Evolutionary conservation across 768 basidiomycete genomes (phyloP).

Genomic region (Ramaria sp.): DNA sequence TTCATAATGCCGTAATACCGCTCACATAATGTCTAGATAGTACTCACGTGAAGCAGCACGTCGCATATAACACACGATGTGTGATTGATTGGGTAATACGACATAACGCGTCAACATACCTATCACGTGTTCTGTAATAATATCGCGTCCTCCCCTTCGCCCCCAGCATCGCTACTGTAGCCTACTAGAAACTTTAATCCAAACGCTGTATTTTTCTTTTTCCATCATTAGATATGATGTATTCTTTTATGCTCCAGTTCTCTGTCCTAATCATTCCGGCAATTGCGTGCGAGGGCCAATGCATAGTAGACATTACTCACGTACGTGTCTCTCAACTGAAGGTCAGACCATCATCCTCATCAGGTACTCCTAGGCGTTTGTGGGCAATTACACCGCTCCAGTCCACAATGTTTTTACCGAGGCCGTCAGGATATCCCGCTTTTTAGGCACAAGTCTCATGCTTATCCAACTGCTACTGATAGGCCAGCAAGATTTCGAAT

Average conservation of each 20-base stretch:
- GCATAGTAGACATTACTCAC: slow-evolving; percentile 46
- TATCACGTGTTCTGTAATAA: no score
- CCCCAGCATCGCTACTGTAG: no score
- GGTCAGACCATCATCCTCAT: neutral
- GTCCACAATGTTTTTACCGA: slow-evolving; percentile 27
- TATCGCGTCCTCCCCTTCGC: no score
- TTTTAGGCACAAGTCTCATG: neutral
- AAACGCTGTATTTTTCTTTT: neutral
- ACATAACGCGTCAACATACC: no score
- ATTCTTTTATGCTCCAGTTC: neutral
- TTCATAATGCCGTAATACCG: no score
- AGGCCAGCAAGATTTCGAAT: slow-evolving; percentile 28
- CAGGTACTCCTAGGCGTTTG: slow-evolving; percentile 25
- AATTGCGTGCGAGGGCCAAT: slow-evolving; percentile 58
- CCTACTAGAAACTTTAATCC: neutral
- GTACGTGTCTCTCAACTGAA: neutral
- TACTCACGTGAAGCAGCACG: no score
- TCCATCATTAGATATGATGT: neutral
- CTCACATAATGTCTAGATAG: no score
- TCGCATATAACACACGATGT: no score
- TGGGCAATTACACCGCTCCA: slow-evolving; percentile 37
- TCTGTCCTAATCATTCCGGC: neutral
- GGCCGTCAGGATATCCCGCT: slow-evolving; percentile 29
- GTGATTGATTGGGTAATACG: no score
- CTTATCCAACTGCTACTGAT: neutral